Evolutionary conservation across 768 basidiomycete species (phyloP).

Genomic region (Leccinum olivaceopallidum): DNA sequence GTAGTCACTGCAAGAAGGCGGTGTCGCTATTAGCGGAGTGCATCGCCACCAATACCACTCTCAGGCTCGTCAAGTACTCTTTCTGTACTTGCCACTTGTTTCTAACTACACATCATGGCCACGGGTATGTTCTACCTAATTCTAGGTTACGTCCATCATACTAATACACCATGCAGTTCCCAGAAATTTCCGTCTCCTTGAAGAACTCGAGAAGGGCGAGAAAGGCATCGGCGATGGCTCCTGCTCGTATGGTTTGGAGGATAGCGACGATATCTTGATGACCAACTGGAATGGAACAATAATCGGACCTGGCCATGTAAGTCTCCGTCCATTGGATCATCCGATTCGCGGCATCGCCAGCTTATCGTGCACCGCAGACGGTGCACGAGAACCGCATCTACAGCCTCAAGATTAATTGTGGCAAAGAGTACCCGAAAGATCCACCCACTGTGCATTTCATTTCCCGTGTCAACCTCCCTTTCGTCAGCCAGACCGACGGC

Average conservation of each 20-base stretch:
- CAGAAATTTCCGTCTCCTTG: slow-evolving; percentile 93
- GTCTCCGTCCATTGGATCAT: slow-evolving; percentile 30
- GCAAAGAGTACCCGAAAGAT: slow-evolving; percentile 67
- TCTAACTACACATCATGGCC: slow-evolving; percentile 41
- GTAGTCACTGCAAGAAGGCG: slow-evolving; percentile 31
- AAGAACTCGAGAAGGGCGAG: slow-evolving; percentile 99
- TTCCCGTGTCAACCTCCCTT: slow-evolving; percentile 91
- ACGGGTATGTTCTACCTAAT: slow-evolving; percentile 42
- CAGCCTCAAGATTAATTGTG: slow-evolving; percentile 88
- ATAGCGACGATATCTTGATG: slow-evolving; percentile 97
- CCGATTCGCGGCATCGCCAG: slow-evolving; percentile 14
- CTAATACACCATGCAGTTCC: slow-evolving; percentile 64
- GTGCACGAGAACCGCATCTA: slow-evolving; percentile 99
- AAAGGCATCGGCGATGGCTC: slow-evolving; percentile 99
- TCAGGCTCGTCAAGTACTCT: background rate
- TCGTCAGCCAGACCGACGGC: slow-evolving; percentile 75
- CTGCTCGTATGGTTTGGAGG: slow-evolving; percentile 95
- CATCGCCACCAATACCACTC: slow-evolving; percentile 1
- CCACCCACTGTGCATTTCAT: slow-evolving; percentile 85
- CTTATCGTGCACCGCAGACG: slow-evolving; percentile 52
- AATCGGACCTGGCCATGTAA: slow-evolving; percentile 95
- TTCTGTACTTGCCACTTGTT: slow-evolving; percentile 10
- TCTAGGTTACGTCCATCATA: background rate
- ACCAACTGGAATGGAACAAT: slow-evolving; percentile 99
- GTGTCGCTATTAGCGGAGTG: slow-evolving; percentile 26